These are phyloP conservation scores for Inonotus hispidus DNA, from an alignment of 1,284 basidiomycete genomes.

Conservation along the genomic window DNA sequence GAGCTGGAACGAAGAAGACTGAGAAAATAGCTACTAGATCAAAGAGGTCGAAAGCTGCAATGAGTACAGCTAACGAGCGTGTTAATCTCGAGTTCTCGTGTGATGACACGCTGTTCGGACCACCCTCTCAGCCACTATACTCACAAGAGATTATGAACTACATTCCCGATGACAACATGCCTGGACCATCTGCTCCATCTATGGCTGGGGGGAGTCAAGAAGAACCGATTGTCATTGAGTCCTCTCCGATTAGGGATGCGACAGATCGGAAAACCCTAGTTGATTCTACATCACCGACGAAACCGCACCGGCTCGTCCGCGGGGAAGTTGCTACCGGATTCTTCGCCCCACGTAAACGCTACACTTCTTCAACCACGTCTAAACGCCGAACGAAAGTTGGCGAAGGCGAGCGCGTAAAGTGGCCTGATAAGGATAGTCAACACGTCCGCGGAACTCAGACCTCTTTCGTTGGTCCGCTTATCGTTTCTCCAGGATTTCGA, in stretches of 20 bases:
- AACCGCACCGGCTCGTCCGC: constrained; percentile 17
- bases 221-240: constrained; percentile 41
- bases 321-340: not conserved
- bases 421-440: constrained; percentile 49
- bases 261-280: not conserved
- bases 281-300: constrained; percentile 19
- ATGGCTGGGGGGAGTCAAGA: constrained; percentile 28
- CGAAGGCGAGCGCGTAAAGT: constrained; percentile 32
- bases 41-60: not conserved
- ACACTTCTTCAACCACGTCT: not conserved
- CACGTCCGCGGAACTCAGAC: constrained; percentile 58
- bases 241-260: constrained; percentile 28
- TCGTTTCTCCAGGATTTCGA: constrained; percentile 7
- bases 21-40: not conserved
- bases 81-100: not conserved
- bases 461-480: constrained; percentile 22
- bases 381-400: constrained; percentile 11
- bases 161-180: not conserved
- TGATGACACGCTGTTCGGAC: not conserved
- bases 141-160: not conserved
- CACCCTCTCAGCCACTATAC: constrained; percentile 6
- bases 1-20: not conserved
- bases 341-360: constrained; percentile 14
- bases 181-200: not conserved
- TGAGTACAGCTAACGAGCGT: not conserved